Conservation (phyloP, 2,329 filamentous ascomycete species). For the Penicillium sp. region DNA sequence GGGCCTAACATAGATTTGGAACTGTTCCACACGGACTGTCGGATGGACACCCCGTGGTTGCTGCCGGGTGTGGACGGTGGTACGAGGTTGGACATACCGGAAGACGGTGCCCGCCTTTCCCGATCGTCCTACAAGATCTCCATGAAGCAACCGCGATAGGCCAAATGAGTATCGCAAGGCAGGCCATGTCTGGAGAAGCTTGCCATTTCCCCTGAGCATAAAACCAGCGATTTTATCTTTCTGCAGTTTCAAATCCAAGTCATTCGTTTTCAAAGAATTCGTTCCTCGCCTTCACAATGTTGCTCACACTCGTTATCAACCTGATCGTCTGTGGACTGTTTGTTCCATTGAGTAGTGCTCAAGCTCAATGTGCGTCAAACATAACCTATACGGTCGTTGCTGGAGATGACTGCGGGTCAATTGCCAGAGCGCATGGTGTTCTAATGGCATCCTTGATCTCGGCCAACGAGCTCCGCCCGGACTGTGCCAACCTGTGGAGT, state of each 20-base stretch:
- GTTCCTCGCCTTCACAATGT: background rate
- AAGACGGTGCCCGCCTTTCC: background rate
- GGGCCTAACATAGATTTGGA: background rate
- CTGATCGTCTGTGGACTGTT: background rate
- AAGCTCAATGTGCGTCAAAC: slow-evolving; percentile 1
- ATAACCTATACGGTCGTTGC: slow-evolving; percentile 1
- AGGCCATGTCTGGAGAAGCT: background rate
- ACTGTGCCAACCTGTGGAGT: slow-evolving; percentile 15
- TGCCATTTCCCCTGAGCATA: background rate
- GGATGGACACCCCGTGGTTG: background rate
- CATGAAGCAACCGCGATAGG: no score
- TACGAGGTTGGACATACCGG: background rate
- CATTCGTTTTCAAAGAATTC: background rate
- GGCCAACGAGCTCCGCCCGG: slow-evolving; percentile 7
- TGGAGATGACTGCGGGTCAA: slow-evolving; percentile 15
- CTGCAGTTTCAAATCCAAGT: background rate
- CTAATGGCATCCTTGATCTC: slow-evolving; percentile 2
- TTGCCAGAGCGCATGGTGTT: slow-evolving; percentile 5
- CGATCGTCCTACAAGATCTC: no score
- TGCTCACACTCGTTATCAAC: background rate
- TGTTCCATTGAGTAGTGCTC: background rate
- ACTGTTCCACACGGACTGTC: background rate
- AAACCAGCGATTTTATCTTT: background rate
- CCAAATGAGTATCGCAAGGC: background rate
- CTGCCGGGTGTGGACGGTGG: background rate